Base-by-base conservation (phyloP, 2,329 filamentous ascomycete genomes). In the Talaromyces sp. region DNA sequence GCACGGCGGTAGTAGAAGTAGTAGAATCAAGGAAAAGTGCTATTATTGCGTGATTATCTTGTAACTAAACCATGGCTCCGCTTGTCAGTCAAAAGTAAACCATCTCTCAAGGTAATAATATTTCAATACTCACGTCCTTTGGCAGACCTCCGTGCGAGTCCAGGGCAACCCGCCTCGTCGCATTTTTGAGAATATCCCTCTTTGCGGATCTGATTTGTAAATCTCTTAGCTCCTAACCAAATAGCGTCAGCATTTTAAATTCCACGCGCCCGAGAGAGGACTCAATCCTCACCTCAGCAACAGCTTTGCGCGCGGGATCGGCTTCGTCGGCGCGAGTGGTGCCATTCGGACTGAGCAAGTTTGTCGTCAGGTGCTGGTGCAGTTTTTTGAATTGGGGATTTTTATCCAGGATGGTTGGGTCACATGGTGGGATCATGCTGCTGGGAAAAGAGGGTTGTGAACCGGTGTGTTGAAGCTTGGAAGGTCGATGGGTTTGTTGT, bases 361-460 rank as follows among this genome's bases (percentile, higher is more conserved):
- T 67, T 0, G 66, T 71, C 2, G 75, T 78, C 2, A 80, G 55
- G 44, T 76, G 70, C 51, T 76, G 71, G 64, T 79, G 76, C 8
- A 79, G 65, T 51, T 69, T 71, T 63, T 78, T 76, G 57, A 80
- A 80, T 56, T 75, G 71, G 7, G 77, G 75, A 58, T 80, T 79
- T 6, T 70, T 69, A 31, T 73, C 70, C 27, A 79, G 70, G 57
- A 78, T 73, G 28, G 68, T 66, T 5, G 73, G 72, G 47, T 78
- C 73, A 52, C 75, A 76, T 53, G 76, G 75, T 42, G 77, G 77
- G 9, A 80, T 74, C 78, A 80, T 80, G 56, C 59, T 69, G 56
- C 54, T 59, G 58, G 36, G 18, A 23, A 31, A 4, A 4, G 40
- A 30, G 50, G 23, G 16, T 55, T 23, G 23, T 23, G 23, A 23